Evolutionary conservation across 2,329 filamentous ascomycete genomes (phyloP), one percentile per base, ranked within the genome.

Genomic region (Pseudofabraea citricarpa): DNA sequence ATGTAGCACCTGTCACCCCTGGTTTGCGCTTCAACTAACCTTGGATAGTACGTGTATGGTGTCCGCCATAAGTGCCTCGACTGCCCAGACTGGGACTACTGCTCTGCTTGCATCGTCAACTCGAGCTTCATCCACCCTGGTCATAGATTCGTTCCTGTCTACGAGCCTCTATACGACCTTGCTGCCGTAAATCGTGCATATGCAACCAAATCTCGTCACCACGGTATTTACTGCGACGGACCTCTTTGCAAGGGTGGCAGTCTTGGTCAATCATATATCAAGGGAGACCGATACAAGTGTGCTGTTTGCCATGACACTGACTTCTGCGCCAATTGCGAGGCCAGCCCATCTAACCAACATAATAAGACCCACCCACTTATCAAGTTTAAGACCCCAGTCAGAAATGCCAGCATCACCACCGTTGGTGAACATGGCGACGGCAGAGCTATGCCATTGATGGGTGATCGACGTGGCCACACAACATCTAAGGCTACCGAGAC

Each of bases 41-140:
- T 31, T 6, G 13, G 37, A 26, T 49, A 83, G 75, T 82, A 81
- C 64, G 93, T 98, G 58, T 74, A 77, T 55, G 94, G 93, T 56
- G 76, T 95, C 45, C 91, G 93, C 55, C 85, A 97, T 78, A 98
- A 98, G 75, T 98, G 93, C 65, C 74, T 97, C 52, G 84, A 89
- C 63, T 98, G 93, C 72, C 93, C 94, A 33, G 93, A 98, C 65
- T 98, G 89, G 86, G 93, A 98, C 60, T 97, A 87, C 69, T 98
- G 93, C 72, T 75, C 77, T 19, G 72, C 79, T 7, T 98, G 94
- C 66, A 66, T 88, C 46, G 68, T 74, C 56, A 79, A 75, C 53
- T 84, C 87, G 35, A 65, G 68, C 47, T 74, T 80, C 56, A 80
- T 77, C 39, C 94, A 98, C 63, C 81, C 87, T 15, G 75, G 77